A percentile compares a stretch with the other conserved stretches of the same genome.
Conservation (phyloP, 306 rosid species). For the Prunus armeniaca region DNA sequence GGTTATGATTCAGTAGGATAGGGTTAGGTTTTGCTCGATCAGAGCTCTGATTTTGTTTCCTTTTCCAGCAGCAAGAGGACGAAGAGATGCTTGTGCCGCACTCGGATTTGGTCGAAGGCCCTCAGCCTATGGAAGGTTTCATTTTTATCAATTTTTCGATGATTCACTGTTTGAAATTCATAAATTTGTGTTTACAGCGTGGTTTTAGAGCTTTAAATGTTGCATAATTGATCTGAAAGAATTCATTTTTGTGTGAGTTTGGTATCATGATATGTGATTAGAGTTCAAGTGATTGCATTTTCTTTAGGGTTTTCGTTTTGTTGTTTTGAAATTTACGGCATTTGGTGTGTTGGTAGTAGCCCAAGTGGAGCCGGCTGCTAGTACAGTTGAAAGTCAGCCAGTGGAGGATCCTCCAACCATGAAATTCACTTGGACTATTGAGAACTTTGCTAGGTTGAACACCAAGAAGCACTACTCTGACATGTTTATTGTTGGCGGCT, state of each 20-base stretch:
- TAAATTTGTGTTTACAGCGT: neutral
- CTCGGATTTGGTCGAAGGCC: slow-evolving; percentile 54
- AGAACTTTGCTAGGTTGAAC: slow-evolving; percentile 60
- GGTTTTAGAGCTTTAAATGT: slow-evolving; percentile 14
- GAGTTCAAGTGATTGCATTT: neutral
- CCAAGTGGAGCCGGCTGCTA: slow-evolving; percentile 44
- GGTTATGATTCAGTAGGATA: slow-evolving; percentile 38
- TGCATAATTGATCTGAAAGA: slow-evolving; percentile 18
- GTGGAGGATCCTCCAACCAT: slow-evolving; percentile 64
- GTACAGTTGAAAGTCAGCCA: slow-evolving; percentile 43
- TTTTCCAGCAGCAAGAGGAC: slow-evolving; percentile 49
- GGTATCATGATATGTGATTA: neutral
- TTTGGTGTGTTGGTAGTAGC: slow-evolving; percentile 29
- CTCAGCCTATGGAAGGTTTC: slow-evolving; percentile 67
- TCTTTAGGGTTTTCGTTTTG: slow-evolving; percentile 16
- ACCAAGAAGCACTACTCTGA: slow-evolving; percentile 61
- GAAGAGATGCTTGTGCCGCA: slow-evolving; percentile 64
- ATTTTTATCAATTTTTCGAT: neutral
- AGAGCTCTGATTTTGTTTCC: slow-evolving; percentile 33
- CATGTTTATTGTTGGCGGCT: slow-evolving; percentile 45
- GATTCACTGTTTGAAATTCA: slow-evolving; percentile 4
- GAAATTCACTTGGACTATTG: slow-evolving; percentile 71
- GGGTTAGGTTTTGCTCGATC: slow-evolving; percentile 39
- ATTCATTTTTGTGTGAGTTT: neutral
- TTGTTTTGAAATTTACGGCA: slow-evolving; percentile 10